These are phyloP conservation scores for Termitomyces sp. DNA, from an alignment of 768 basidiomycete species.

Conservation along the genomic window DNA sequence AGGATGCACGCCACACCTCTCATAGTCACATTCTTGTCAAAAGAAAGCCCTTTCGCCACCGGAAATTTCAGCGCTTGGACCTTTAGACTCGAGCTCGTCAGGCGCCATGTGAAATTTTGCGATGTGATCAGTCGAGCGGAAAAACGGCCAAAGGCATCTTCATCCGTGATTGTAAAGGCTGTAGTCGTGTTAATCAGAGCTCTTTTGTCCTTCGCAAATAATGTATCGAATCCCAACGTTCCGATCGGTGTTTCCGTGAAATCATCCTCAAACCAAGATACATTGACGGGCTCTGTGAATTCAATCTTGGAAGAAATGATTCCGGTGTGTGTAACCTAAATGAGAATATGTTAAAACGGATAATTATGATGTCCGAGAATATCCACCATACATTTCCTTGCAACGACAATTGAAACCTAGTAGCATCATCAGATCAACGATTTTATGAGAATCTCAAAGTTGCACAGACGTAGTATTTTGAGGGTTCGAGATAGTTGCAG, in stretches of 20 bases:
- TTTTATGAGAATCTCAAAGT: not conserved
- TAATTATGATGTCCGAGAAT: not conserved
- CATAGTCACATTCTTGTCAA: conserved; percentile 57
- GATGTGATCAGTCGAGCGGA: conserved; percentile 62
- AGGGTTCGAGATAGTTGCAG: conserved; percentile 48
- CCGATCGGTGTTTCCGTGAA: conserved; percentile 52
- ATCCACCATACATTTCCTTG: conserved; percentile 44
- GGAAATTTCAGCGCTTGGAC: conserved; percentile 71
- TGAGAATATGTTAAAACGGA: not conserved
- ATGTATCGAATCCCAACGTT: conserved; percentile 41
- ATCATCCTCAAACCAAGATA: conserved; percentile 54
- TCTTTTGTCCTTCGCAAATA: conserved; percentile 51
- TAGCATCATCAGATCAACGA: not conserved
- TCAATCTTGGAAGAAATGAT: conserved; percentile 59
- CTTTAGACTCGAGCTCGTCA: conserved; percentile 51
- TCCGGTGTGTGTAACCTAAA: conserved; percentile 63
- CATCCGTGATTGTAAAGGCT: conserved; percentile 53
- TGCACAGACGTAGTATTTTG: conserved; percentile 53
- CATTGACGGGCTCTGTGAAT: conserved; percentile 55
- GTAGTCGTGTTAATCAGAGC: conserved; percentile 62
- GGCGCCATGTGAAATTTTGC: conserved; percentile 64
- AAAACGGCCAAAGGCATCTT: conserved; percentile 59
- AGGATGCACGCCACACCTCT: conserved; percentile 37
- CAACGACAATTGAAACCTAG: conserved; percentile 50
- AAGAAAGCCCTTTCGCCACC: conserved; percentile 59